These are phyloP conservation scores for Acer negundo DNA, from an alignment of 345 rosid genomes.

Conservation along the genomic window DNA sequence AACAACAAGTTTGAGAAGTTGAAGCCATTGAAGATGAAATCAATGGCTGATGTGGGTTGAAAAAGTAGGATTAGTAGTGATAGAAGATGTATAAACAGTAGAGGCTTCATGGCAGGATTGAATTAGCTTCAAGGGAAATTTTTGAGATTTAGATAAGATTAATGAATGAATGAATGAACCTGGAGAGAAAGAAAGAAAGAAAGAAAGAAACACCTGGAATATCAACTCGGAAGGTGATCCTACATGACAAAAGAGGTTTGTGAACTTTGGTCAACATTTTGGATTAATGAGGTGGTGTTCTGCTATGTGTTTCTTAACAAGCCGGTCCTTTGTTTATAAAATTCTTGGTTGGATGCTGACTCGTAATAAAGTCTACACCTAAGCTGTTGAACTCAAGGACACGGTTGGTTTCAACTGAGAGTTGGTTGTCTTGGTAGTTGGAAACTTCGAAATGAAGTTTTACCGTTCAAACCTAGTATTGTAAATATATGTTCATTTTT, in stretches of 20 bases:
- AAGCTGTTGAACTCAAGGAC: background rate
- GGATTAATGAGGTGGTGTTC: background rate
- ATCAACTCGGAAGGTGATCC: too few species aligned
- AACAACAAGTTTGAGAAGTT: conserved; percentile 41
- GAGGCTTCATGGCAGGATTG: conserved; percentile 29
- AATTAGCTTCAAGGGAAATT: background rate
- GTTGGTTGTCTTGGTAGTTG: too few species aligned
- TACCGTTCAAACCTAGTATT: too few species aligned
- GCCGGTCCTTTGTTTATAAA: background rate
- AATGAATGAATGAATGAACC: background rate
- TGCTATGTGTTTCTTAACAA: too few species aligned
- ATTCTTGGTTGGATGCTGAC: background rate
- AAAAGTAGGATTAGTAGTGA: conserved; percentile 10
- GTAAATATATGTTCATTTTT: too few species aligned
- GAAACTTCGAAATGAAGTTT: too few species aligned
- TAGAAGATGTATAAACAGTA: background rate
- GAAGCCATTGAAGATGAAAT: conserved; percentile 77
- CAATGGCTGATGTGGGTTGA: conserved; percentile 37
- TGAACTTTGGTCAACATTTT: conserved; percentile 8
- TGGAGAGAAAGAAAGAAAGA: background rate
- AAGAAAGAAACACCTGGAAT: too few species aligned
- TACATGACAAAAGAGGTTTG: background rate
- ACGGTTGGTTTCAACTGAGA: too few species aligned
- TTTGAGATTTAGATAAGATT: background rate
- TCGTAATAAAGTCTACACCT: background rate